These are phyloP conservation scores for Mycena rosella DNA, from an alignment of 768 basidiomycete species.

Conservation along the genomic window DNA sequence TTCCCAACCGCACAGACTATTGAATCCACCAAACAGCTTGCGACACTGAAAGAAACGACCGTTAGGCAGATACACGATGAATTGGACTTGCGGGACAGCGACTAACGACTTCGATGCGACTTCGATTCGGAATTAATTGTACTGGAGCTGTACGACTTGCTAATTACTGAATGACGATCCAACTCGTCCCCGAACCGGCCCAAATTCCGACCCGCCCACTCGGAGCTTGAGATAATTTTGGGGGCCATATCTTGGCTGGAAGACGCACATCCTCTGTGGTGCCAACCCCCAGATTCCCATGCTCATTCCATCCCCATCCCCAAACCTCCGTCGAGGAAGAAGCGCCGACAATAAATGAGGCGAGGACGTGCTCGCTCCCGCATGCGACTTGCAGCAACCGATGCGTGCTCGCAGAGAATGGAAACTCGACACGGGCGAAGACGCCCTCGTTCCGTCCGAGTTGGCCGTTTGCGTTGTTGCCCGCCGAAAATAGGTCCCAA, in stretches of 20 bases:
- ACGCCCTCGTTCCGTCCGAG: slow-evolving; percentile 59
- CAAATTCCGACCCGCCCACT: slow-evolving; percentile 33
- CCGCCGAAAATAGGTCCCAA: slow-evolving; percentile 55
- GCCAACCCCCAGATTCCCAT: slow-evolving; percentile 89
- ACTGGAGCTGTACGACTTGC: neutral
- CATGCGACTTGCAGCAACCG: slow-evolving; percentile 63
- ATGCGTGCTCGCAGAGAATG: slow-evolving; percentile 33
- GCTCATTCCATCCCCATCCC: slow-evolving; percentile 99
- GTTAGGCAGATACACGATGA: slow-evolving; percentile 82
- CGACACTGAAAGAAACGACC: slow-evolving; percentile 74
- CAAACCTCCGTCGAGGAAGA: slow-evolving; percentile 61
- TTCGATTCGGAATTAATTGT: neutral
- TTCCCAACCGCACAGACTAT: neutral
- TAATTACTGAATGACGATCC: slow-evolving; percentile 27
- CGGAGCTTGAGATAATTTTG: slow-evolving; percentile 14
- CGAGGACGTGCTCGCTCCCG: slow-evolving; percentile 90
- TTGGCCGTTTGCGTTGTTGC: slow-evolving; percentile 75
- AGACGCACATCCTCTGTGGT: slow-evolving; percentile 63
- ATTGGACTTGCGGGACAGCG: slow-evolving; percentile 64
- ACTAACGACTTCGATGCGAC: neutral
- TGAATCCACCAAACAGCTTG: slow-evolving; percentile 64
- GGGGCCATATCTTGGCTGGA: slow-evolving; percentile 70
- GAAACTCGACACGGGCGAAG: slow-evolving; percentile 39
- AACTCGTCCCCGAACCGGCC: slow-evolving; percentile 41
- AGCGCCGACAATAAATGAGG: slow-evolving; percentile 41